Conservation (phyloP, 2,329 filamentous ascomycete species). For the Nemania bipapillata region DNA sequence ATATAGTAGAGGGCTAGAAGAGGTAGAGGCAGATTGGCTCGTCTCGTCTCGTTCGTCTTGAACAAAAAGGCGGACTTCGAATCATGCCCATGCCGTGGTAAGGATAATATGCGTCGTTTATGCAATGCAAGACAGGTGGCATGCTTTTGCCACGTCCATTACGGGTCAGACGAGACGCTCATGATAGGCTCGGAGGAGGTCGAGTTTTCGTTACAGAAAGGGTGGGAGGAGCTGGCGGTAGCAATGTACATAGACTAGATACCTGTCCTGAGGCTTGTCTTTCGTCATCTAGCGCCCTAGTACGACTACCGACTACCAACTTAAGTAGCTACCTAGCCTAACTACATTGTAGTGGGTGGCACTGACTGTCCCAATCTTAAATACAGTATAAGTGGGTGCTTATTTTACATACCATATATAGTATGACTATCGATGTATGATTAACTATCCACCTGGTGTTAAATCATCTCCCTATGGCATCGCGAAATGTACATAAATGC, state of each 20-base stretch:
- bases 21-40: neutral
- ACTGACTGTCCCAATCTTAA: too few species aligned
- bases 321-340: neutral
- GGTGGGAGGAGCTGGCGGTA: neutral
- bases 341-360: too few species aligned
- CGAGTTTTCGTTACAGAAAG: conserved; percentile 23
- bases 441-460: too few species aligned
- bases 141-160: conserved; percentile 50
- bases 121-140: conserved; percentile 54
- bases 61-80: conserved; percentile 11
- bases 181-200: conserved; percentile 35
- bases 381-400: too few species aligned
- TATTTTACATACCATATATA: too few species aligned
- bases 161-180: conserved; percentile 31
- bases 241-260: neutral
- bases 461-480: too few species aligned
- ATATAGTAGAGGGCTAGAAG: neutral
- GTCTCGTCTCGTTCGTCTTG: neutral
- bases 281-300: neutral
- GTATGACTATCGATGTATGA: too few species aligned
- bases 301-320: neutral
- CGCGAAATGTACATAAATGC: too few species aligned
- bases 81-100: conserved; percentile 15
- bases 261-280: conserved; percentile 3
- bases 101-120: conserved; percentile 48